Conservation (phyloP, 176 grass and related monocot genomes). For the Oryza coarctata region DNA sequence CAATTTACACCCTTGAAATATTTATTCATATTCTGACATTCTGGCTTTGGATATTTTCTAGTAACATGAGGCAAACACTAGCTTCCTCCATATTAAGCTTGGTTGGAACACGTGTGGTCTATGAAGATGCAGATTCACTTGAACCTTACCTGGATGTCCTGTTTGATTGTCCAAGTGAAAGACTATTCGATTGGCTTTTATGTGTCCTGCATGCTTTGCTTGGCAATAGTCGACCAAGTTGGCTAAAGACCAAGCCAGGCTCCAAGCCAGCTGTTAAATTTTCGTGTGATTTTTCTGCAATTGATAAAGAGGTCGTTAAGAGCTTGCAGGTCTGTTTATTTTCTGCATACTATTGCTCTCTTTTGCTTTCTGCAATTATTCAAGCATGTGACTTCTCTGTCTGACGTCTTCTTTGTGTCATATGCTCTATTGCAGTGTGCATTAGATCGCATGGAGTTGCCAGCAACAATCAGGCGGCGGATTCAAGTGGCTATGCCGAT, state of each 20-base stretch:
- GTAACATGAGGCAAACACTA: conserved; percentile 87
- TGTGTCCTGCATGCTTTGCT: conserved; percentile 89
- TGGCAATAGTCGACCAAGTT: conserved; percentile 85
- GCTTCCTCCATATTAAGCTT: conserved; percentile 72
- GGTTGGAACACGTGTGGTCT: conserved; percentile 79
- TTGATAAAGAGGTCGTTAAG: conserved; percentile 82
- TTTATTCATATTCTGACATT: background rate
- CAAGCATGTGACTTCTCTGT: background rate
- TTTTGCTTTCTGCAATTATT: background rate
- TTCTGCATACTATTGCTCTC: background rate
- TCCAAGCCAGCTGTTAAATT: conserved; percentile 53
- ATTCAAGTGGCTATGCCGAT: conserved; percentile 88
- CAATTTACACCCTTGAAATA: background rate
- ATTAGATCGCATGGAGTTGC: conserved; percentile 84
- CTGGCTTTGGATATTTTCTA: conserved; percentile 11
- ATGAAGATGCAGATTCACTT: conserved; percentile 72
- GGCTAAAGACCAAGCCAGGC: conserved; percentile 76
- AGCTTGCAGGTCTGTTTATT: conserved; percentile 72
- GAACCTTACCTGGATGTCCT: conserved; percentile 57
- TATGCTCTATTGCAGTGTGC: conserved; percentile 44
- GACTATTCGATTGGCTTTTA: conserved; percentile 86
- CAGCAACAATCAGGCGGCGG: conserved; percentile 66
- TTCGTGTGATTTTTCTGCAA: conserved; percentile 61
- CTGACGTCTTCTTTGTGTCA: background rate
- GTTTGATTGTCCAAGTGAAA: conserved; percentile 65